Evolutionary conservation across 129 eudicot species (phyloP), one percentile per base, ranked within the genome.

Genomic region (Tagetes patula): DNA sequence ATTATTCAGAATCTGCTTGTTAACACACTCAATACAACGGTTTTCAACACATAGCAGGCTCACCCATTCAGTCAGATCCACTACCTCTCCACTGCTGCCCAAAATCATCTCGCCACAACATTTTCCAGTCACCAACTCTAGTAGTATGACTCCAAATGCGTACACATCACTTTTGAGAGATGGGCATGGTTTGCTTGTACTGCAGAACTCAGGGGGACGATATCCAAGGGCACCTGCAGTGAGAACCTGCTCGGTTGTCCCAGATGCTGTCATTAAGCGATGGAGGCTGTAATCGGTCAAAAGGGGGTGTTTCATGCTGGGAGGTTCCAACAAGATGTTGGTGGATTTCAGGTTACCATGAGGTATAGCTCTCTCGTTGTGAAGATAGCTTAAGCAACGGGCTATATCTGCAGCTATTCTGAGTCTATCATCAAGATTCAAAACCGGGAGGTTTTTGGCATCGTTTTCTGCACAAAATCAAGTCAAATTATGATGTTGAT

Each of bases 301-400:
- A 49, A 89, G 82, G 2, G 83, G 85, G 65, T 78, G 81, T 45
- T 72, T 79, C 81, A 72, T 72, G 77, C 61, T 61, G 8, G 87
- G 85, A 42, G 82, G 80, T 74, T 91, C 80, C 41, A 91, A 77
- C 75, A 91, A 70, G 64, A 91, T 81, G 86, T 88, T 91, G 63
- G 91, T 80, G 65, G 97, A 86, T 83, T 91, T 91, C 64, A 91
- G 85, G 90, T 86, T 91, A 61, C 97, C 97, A 59, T 91, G 97
- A 75, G 96, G 96, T 74, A 88, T 88, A 39, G 90, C 87, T 60
- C 82, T 83, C 71, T 91, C 90, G 10, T 79, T 84, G 85, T 91
- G 96, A 37, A 91, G 96, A 84, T 82, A 84, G 65, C 84, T 85
- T 5, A 91, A 84, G 59, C 97, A 91, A 30, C 82, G 68, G 34